phyloP scores from a whole-genome alignment of 1,284 basidiomycete genomes.

The Pseudozyma sp. region DNA sequence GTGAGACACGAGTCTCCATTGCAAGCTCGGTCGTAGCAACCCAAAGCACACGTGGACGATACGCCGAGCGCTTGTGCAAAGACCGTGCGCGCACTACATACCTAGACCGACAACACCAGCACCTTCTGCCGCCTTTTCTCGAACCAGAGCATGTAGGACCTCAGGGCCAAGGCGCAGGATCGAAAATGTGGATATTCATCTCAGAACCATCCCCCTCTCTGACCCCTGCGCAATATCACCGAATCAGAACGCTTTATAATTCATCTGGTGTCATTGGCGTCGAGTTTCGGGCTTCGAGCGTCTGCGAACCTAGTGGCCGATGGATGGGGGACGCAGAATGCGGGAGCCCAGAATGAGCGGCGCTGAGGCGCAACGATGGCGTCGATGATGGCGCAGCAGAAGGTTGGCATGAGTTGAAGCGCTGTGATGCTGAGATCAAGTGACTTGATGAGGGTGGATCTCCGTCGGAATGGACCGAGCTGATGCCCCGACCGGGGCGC shows the following conservation, averaged over 20 bases:
- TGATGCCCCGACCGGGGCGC: too few species aligned
- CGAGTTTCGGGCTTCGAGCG: not conserved
- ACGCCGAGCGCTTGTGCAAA: not conserved
- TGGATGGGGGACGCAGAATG: not conserved
- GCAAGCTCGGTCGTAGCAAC: conserved; percentile 13
- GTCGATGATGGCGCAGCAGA: too few species aligned
- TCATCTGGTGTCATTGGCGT: not conserved
- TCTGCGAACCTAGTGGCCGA: not conserved
- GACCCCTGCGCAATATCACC: conserved; percentile 29
- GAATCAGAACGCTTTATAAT: conserved; percentile 37
- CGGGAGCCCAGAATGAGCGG: too few species aligned
- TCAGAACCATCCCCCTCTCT: conserved; percentile 10
- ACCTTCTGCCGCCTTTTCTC: conserved; percentile 34
- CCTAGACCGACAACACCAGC: conserved; percentile 29
- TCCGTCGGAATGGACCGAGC: too few species aligned
- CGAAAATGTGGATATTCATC: conserved; percentile 51
- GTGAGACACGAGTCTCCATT: conserved; percentile 16
- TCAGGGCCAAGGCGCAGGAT: conserved; percentile 25
- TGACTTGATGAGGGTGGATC: too few species aligned
- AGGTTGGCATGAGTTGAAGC: too few species aligned
- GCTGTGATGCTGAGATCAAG: too few species aligned
- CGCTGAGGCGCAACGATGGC: too few species aligned
- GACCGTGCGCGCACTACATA: conserved; percentile 16
- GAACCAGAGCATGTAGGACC: conserved; percentile 24
- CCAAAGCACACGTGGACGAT: not conserved